phyloP scores from a whole-genome alignment of 2,329 filamentous ascomycete genomes.

The Arthrobotrys iridis region DNA sequence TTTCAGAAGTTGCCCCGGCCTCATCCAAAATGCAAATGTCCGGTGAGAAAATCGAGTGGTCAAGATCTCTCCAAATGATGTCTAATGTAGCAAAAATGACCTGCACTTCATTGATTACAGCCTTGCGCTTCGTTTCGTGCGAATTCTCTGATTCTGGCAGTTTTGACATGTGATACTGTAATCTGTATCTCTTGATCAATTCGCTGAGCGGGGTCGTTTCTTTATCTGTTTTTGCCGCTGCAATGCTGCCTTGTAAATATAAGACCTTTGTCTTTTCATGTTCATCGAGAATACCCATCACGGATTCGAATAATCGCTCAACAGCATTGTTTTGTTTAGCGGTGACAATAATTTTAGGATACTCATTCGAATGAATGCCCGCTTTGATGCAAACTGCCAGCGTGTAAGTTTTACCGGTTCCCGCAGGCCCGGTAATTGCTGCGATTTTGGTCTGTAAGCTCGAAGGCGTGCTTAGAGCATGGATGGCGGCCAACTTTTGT shows the following conservation, averaged over 20 bases:
- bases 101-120: background rate
- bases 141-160: background rate
- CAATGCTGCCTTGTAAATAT: background rate
- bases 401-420: background rate
- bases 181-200: background rate
- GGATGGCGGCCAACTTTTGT: background rate
- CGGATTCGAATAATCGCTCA: background rate
- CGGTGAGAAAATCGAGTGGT: background rate
- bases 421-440: background rate
- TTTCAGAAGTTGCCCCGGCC: background rate
- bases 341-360: background rate
- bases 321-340: background rate
- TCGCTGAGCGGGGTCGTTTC: background rate
- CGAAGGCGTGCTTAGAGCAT: background rate
- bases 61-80: background rate
- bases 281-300: background rate
- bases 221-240: background rate
- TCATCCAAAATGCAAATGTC: background rate
- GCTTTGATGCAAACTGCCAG: background rate
- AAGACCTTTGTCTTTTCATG: background rate
- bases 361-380: background rate
- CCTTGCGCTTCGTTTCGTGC: background rate
- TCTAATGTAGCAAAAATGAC: background rate
- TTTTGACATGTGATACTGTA: background rate
- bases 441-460: background rate